Evolutionary conservation across 768 basidiomycete species (phyloP).

Genomic region (Calvatia gigantea): DNA sequence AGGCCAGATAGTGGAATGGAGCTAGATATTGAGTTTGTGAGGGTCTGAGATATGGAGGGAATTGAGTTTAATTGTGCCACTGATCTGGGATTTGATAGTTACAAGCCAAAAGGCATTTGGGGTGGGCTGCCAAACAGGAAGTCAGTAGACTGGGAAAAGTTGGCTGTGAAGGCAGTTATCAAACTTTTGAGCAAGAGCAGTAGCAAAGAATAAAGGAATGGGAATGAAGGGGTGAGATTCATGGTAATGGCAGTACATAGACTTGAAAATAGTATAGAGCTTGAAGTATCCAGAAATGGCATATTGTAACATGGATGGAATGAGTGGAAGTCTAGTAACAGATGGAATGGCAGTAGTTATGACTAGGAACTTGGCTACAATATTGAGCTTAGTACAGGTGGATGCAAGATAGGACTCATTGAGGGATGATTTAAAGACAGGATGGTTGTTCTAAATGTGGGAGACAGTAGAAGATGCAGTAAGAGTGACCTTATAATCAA

Average conservation of each 20-base stretch:
- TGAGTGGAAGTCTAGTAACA: neutral
- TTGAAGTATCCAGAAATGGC: neutral
- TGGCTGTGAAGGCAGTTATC: neutral
- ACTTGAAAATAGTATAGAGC: neutral
- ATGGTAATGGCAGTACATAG: neutral
- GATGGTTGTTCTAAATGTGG: neutral
- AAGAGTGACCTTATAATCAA: neutral
- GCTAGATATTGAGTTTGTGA: slow-evolving; percentile 10
- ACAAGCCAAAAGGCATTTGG: neutral
- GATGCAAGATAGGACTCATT: neutral
- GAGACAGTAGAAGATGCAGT: neutral
- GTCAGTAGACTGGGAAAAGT: neutral
- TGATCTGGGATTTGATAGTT: neutral
- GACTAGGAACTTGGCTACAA: neutral
- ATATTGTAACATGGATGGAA: neutral
- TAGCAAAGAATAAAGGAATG: neutral
- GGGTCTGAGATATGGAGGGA: neutral
- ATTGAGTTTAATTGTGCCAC: neutral
- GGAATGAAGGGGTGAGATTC: neutral
- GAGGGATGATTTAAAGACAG: neutral
- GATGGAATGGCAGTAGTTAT: neutral
- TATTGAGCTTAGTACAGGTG: neutral
- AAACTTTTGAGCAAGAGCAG: neutral
- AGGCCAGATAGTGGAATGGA: slow-evolving; percentile 10
- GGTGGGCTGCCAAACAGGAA: neutral